These are phyloP conservation scores for Avicennia marina DNA, from an alignment of 257 asterid genomes.

Conservation along the genomic window DNA sequence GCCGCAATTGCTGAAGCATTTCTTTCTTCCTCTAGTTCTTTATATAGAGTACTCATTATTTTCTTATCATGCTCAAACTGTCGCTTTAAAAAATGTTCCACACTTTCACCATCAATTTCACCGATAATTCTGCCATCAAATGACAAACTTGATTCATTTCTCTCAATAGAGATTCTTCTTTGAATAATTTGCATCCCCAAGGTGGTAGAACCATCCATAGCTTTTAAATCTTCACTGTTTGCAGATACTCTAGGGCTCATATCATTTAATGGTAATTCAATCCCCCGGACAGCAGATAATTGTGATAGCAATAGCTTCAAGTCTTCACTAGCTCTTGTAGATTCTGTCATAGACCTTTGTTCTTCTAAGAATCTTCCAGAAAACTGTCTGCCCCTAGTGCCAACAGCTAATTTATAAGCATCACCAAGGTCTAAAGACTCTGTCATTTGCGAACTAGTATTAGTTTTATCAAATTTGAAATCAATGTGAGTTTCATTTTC, in stretches of 20 bases:
- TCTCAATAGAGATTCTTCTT: constrained; percentile 73
- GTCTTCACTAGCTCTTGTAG: constrained; percentile 66
- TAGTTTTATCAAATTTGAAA: constrained; percentile 33
- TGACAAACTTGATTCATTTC: constrained; percentile 74
- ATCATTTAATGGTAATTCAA: constrained; percentile 38
- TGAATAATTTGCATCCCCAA: constrained; percentile 52
- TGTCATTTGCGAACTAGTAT: constrained; percentile 27
- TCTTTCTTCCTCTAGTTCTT: constrained; percentile 86
- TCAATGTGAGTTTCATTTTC: constrained; percentile 30
- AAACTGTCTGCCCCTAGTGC: constrained; percentile 59
- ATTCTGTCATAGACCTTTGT: constrained; percentile 71
- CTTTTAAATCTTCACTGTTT: constrained; percentile 48
- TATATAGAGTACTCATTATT: constrained; percentile 48
- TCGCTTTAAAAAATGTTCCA: constrained; percentile 39
- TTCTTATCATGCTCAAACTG: constrained; percentile 53
- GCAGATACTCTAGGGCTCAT: constrained; percentile 57
- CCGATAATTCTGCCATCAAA: constrained; percentile 64
- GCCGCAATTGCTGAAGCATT: constrained; percentile 79
- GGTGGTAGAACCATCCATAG: constrained; percentile 38
- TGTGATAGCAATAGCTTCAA: constrained; percentile 68
- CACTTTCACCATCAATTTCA: constrained; percentile 68
- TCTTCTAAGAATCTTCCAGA: constrained; percentile 75
- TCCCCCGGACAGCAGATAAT: constrained; percentile 55
- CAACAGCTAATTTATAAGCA: constrained; percentile 72
- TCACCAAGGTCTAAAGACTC: constrained; percentile 67